A percentile compares a stretch with the other conserved stretches of the same genome.
Evolutionary conservation across 805 yeast genomes (phyloP).

Genomic region (Metschnikowia noctiluminum): DNA sequence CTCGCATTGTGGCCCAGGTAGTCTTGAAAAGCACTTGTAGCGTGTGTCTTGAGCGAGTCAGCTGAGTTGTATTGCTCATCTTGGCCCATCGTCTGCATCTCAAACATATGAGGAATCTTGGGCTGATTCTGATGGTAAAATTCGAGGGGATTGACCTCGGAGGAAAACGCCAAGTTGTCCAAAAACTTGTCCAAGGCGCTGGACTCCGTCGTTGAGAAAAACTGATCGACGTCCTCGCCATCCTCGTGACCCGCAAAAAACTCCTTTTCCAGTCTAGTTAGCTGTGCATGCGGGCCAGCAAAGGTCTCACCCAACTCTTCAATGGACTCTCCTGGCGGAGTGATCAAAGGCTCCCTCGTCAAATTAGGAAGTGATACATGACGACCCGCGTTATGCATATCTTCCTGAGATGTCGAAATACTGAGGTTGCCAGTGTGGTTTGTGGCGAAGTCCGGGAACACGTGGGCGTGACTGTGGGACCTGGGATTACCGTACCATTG

Average conservation of each 20-base stretch:
- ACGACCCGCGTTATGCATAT: neutral
- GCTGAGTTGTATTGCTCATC: slow-evolving; percentile 4
- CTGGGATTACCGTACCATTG: slow-evolving; percentile 5
- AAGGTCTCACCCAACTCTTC: slow-evolving; percentile 1
- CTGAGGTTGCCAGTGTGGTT: neutral
- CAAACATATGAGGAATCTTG: slow-evolving; percentile 18
- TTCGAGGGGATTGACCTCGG: slow-evolving; percentile 28
- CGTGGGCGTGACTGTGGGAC: neutral
- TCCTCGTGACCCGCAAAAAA: slow-evolving; percentile 4
- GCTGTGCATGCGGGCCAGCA: neutral
- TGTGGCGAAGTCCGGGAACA: neutral
- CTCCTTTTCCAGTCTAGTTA: neutral
- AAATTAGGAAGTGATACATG: neutral
- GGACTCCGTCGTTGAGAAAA: slow-evolving; percentile 19
- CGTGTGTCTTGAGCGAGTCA: slow-evolving; percentile 24
- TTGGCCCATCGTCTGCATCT: slow-evolving; percentile 30
- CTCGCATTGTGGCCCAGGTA: slow-evolving; percentile 20
- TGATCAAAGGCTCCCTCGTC: slow-evolving; percentile 4
- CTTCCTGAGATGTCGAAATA: neutral
- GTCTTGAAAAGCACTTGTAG: slow-evolving; percentile 32
- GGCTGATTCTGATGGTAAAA: slow-evolving; percentile 22
- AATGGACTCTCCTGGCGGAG: slow-evolving; percentile 10
- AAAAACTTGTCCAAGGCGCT: slow-evolving; percentile 35
- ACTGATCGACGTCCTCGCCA: slow-evolving; percentile 16
- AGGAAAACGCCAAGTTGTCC: slow-evolving; percentile 37